Base-by-base conservation (phyloP, 768 basidiomycete species). In the Butyriboletus loyo region DNA sequence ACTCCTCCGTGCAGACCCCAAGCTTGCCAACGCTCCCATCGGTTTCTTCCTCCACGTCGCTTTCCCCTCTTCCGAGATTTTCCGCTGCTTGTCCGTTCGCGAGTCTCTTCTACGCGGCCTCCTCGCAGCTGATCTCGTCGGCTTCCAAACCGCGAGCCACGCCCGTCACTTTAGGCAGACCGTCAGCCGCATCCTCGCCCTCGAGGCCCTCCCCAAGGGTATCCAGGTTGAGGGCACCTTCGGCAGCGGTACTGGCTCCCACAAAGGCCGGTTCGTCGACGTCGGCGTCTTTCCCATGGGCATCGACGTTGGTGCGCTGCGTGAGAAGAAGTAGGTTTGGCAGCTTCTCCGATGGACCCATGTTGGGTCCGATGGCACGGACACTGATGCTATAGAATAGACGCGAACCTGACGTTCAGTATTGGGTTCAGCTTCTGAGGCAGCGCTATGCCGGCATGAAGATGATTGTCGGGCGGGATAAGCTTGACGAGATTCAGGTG, bases 21-120 rank as follows among this genome's bases (percentile, higher is more conserved):
- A 78, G 63, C 66, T 92, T 7, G 46, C 63, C 13, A 51, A 70
- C 14, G 74, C 73, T 2, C 72, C 75, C 37, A 78, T 80, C 54
- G 82, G 89, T 2, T 97, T 98, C 81, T 98, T 98, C 79, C 82
- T 97, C 72, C 96, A 98, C 66, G 93, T 95, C 50, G 91, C 96
- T 3, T 98, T 97, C 74, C 96, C 95, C 4, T 88, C 85, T 37
- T 92, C 90, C 25, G 96, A 98, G 71, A 95, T 97, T 60, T 97
- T 97, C 79, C 80, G 95, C 8, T 96, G 93, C 69, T 76, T 98
- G 28, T 85, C 87, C 4, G 84, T 89, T 4, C 80, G 88, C 46
- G 80, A 85, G 57, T 80, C 86, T 22, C 79, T 97, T 22, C 76
- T 98, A 24, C 79, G 84, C 31, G 96, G 96, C 17, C 76, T 99